A percentile compares a stretch with the other conserved stretches of the same genome.
Evolutionary conservation across 768 basidiomycete genomes (phyloP).

Genomic region (Rubroboletus pulcherrimus): DNA sequence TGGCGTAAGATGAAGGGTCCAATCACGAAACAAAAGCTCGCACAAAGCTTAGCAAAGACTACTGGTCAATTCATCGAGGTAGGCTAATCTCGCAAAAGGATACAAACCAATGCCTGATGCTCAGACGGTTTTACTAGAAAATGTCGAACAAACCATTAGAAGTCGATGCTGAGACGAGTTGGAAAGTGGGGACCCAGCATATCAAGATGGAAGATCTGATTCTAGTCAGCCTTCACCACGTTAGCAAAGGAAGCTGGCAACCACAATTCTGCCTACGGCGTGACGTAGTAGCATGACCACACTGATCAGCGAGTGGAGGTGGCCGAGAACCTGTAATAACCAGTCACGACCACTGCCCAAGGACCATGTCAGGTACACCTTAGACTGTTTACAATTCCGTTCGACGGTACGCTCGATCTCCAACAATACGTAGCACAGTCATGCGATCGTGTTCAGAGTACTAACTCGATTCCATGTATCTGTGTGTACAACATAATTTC

Average conservation of each 20-base stretch:
- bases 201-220: slow-evolving; percentile 63
- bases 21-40: slow-evolving; percentile 66
- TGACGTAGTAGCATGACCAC: slow-evolving; percentile 1
- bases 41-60: slow-evolving; percentile 66
- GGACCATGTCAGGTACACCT: too few species aligned
- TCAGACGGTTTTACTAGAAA: slow-evolving; percentile 38
- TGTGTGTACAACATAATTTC: too few species aligned
- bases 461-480: too few species aligned
- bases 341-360: too few species aligned
- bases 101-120: neutral
- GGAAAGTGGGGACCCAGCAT: slow-evolving; percentile 52
- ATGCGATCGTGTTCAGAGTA: too few species aligned
- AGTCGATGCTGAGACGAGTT: slow-evolving; percentile 48
- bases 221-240: slow-evolving; percentile 73
- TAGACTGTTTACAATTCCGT: too few species aligned
- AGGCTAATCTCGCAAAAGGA: slow-evolving; percentile 14
- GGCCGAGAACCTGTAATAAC: too few species aligned
- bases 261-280: slow-evolving; percentile 54
- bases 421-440: too few species aligned
- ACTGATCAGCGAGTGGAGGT: too few species aligned
- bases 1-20: slow-evolving; percentile 70
- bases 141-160: slow-evolving; percentile 48
- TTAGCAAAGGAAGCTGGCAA: slow-evolving; percentile 77
- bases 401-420: too few species aligned
- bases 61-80: slow-evolving; percentile 63